phyloP scores from a whole-genome alignment of 2,329 filamentous ascomycete species.

The Fonsecaea nubica region DNA sequence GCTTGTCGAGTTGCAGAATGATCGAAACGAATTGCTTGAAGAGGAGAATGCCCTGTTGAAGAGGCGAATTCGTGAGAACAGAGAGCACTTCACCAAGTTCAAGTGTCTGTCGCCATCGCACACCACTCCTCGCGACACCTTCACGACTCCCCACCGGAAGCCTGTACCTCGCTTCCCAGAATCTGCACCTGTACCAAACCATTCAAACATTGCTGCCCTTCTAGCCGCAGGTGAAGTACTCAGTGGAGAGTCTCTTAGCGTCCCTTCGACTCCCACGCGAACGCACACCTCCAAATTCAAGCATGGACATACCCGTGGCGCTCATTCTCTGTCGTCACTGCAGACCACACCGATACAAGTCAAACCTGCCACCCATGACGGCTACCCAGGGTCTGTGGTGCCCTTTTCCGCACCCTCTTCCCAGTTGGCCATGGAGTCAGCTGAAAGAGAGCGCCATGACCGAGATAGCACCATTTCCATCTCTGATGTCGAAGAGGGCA shows the following conservation, averaged over 20 bases:
- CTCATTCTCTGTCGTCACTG: conserved; percentile 83
- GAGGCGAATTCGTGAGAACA: conserved; percentile 84
- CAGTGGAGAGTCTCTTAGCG: conserved; percentile 76
- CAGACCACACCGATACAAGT: conserved; percentile 74
- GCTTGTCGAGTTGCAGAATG: conserved; percentile 77
- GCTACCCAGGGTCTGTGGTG: conserved; percentile 38
- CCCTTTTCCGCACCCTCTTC: conserved; percentile 41
- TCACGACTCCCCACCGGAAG: conserved; percentile 53
- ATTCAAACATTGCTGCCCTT: conserved; percentile 72
- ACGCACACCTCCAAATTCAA: conserved; percentile 56
- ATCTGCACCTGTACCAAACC: conserved; percentile 45
- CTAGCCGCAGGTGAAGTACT: conserved; percentile 76
- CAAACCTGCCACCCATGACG: conserved; percentile 57
- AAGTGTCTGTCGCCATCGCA: conserved; percentile 59
- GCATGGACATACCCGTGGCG: conserved; percentile 73
- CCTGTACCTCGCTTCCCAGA: conserved; percentile 50
- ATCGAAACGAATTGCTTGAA: conserved; percentile 70
- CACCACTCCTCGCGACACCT: conserved; percentile 63
- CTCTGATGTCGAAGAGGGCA: conserved; percentile 59
- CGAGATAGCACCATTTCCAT: conserved; percentile 86
- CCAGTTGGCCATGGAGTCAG: conserved; percentile 42
- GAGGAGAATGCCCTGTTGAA: conserved; percentile 81
- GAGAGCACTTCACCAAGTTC: conserved; percentile 81
- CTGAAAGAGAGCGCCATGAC: conserved; percentile 64
- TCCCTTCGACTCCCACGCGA: conserved; percentile 72